phyloP scores from a whole-genome alignment of 768 basidiomycete species.

The Leccinellum rugosiceps region DNA sequence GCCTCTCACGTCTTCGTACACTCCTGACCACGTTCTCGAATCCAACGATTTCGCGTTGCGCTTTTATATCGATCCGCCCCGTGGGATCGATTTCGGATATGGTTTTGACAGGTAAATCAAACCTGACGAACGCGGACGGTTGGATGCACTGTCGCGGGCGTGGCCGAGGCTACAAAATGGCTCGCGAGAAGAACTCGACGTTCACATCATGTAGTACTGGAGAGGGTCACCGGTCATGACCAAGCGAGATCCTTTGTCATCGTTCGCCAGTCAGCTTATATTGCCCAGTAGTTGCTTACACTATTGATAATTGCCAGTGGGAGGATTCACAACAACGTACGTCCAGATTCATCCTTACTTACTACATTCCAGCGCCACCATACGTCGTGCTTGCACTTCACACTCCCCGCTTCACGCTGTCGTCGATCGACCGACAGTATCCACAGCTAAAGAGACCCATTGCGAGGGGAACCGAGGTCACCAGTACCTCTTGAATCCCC shows the following conservation, averaged over 20 bases:
- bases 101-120: constrained; percentile 74
- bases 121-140: constrained; percentile 60
- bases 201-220: constrained; percentile 69
- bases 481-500: too few species aligned
- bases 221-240: too few species aligned
- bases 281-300: too few species aligned
- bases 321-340: too few species aligned
- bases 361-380: too few species aligned
- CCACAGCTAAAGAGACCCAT: too few species aligned
- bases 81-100: constrained; percentile 58
- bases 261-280: not conserved
- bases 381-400: too few species aligned
- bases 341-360: too few species aligned
- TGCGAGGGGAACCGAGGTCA: too few species aligned
- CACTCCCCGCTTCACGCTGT: too few species aligned
- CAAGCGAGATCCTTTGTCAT: constrained; percentile 26
- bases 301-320: too few species aligned
- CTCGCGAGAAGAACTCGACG: constrained; percentile 38
- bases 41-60: constrained; percentile 69
- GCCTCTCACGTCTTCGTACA: constrained; percentile 72
- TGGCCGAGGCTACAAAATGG: constrained; percentile 42
- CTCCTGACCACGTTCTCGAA: constrained; percentile 49
- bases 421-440: too few species aligned
- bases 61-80: constrained; percentile 69
- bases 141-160: constrained; percentile 66